Evolutionary conservation across 2,329 filamentous ascomycete genomes (phyloP), one percentile per base, ranked within the genome.

Genomic region (Aspergillus piperis): DNA sequence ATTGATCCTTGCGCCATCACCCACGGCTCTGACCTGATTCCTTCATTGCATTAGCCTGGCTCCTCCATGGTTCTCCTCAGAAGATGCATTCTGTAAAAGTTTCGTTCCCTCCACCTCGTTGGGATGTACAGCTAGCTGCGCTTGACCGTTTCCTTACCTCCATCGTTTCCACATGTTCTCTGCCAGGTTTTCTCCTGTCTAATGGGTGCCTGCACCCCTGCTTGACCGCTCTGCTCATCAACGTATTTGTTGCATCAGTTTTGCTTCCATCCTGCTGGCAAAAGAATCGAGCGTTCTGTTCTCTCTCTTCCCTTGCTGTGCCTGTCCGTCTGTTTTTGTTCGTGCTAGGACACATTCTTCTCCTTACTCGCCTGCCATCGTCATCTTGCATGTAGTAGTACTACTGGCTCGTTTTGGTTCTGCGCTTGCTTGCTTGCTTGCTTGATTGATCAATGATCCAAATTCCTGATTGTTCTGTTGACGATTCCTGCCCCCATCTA

Each of bases 61-160:
- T 57, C 21, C 48, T 36, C 53, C 44, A 50, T 47, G 23, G 42
- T 49, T 7, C n/a, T 23, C 23, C 19, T 32, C 21, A n/a, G 25
- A 15, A 25, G 8, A 32, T 36, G 21, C 52, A 48, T 41, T 50
- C 36, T 53, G 59, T 51, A 62, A 62, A 57, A 54, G 50, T 52
- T 53, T 23, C 32, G 41, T 36, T 41, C 13, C 50, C 21, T 30
- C 51, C 47, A 25, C 51, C 38, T 38, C 25, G 53, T 32, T 55
- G 53, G 52, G 39, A 47, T 59, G 57, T 63, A 63, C 62, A 62
- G 55, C 59, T 59, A 57, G 27, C 61, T 51, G 55, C 55, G 38
- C 38, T 57, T 48, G 21, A 25, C 51, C 32, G 32, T 42, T 32
- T 42, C 41, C 30, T 32, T 54, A 27, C 36, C 38, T 59, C 19